Base-by-base conservation (phyloP, 768 basidiomycete species). In the Boletus sp. region DNA sequence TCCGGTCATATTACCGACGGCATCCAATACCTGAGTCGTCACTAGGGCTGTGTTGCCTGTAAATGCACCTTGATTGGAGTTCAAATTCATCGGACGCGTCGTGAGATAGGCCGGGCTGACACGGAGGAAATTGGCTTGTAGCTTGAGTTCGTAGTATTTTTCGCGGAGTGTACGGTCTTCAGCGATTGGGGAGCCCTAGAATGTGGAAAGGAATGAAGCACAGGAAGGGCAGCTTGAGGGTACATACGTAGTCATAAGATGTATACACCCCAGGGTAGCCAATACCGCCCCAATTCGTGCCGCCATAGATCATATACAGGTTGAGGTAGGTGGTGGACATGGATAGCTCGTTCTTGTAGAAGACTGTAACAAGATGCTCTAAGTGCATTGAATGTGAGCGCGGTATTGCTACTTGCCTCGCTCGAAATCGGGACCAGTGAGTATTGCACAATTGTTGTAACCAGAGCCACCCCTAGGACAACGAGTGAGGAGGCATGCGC, bases 281-380 rank as follows among this genome's bases (percentile, higher is more conserved):
- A 1, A 81, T 82, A 39, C 66, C 66, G 7, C 83, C 83, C 82
- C 82, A 84, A 47, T 85, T 84, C 1, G 84, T 85, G 29, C 83
- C 84, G 4, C 83, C 83, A 61, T 78, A 82, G 9, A 79, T 64
- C 84, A 85, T 82, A 59, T 83, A 83, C 15, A 83, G 65, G 57
- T 73, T 80, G 75, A 61, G 41, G 25, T 57, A 56, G 2, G 50
- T 46, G 51, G 53, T 47, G 32, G 58, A 59, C 56, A 58, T 65
- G 11, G 60, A 29, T 8, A 58, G 23, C 21, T 57, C 43, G n/a
- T 67, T 67, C 47, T 68, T 67, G 53, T 64, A 52, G 34, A 56
- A 57, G 43, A 58, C 55, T 67, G 14, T 33, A 27, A 8, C 35
- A 21, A 45, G 29, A 38, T 10, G 5, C 7, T 6, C 9, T 49